Evolutionary conservation across 2,329 filamentous ascomycete species (phyloP), one percentile per base, ranked within the genome.

Genomic region (Neophaeococcomyces mojaviensis): DNA sequence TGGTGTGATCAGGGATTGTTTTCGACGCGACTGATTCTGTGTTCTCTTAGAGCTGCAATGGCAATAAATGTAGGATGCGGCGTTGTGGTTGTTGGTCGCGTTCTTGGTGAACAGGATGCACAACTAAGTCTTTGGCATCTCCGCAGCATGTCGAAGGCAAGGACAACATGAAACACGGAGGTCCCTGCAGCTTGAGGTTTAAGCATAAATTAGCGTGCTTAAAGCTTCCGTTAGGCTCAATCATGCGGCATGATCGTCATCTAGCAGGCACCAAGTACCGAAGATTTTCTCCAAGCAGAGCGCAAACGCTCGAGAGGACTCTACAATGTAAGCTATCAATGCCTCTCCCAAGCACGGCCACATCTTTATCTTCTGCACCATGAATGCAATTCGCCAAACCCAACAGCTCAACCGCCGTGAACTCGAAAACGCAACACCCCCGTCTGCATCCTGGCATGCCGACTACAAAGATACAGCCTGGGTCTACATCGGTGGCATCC

Each of bases 381-480:
- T 98, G 92, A 96, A 98, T 64, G 84, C 87, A 57, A 92, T 98
- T 57, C 86, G 88, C 58, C 83, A 88, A 48, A 92, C 96, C 50
- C 86, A 94, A 65, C 81, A 84, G 64, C 84, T 98, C 49, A 98
- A 98, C 65, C 88, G 92, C 71, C 83, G 82, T 57, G 92, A 98
- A 68, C 85, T 98, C 51, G 89, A 96, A 65, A 82, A 88, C 64
- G 87, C 84, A 62, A 77, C 88, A 58, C 89, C 88, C 56, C 83
- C 89, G 34, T 82, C 88, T 67, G 90, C 84, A 53, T 96, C 90
- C 47, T 97, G 90, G 90, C 90, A 97, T 64, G 83, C 84, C 64
- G 94, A 98, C 71, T 98, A 97, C 69, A 86, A 88, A 68, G 92
- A 94, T 70, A 97, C 92, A 2, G 94, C 92, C 49, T 98, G 90